phyloP scores from a whole-genome alignment of 768 basidiomycete species.

The Cystofilobasidium macerans region DNA sequence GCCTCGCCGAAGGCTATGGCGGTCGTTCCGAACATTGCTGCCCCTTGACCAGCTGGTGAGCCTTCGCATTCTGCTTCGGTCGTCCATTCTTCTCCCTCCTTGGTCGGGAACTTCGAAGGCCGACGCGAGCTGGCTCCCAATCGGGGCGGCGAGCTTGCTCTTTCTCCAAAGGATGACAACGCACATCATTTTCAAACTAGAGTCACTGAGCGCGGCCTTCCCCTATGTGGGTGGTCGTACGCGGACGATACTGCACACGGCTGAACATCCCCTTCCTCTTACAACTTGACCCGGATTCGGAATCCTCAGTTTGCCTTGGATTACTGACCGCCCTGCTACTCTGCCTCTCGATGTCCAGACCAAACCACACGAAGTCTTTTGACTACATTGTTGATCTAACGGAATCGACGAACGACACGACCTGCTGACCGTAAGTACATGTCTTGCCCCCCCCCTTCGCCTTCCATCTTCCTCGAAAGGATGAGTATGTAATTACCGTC shows the following conservation, averaged over 20 bases:
- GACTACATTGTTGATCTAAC: too few species aligned
- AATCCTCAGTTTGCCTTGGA: too few species aligned
- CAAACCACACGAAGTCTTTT: too few species aligned
- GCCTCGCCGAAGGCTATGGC: too few species aligned
- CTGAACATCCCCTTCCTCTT: not conserved
- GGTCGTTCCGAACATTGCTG: too few species aligned
- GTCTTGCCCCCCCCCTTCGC: not conserved
- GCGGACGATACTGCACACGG: conserved; percentile 6
- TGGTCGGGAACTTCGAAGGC: too few species aligned
- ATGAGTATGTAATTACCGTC: conserved; percentile 18
- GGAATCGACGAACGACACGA: not conserved
- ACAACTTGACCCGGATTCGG: not conserved
- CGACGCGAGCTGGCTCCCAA: too few species aligned
- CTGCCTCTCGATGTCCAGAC: not conserved
- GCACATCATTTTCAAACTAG: conserved; percentile 12
- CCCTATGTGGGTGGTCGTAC: conserved; percentile 13
- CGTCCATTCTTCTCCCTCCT: too few species aligned
- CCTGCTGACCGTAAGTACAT: not conserved
- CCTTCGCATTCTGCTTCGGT: too few species aligned
- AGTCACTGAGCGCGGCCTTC: conserved; percentile 14
- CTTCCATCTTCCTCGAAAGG: not conserved
- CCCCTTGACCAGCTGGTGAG: too few species aligned
- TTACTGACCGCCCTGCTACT: not conserved
- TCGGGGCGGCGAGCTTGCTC: too few species aligned
- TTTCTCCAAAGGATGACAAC: conserved; percentile 1